Conservation (phyloP, 148 eudicot species). For the Vaccinium myrtillus region DNA sequence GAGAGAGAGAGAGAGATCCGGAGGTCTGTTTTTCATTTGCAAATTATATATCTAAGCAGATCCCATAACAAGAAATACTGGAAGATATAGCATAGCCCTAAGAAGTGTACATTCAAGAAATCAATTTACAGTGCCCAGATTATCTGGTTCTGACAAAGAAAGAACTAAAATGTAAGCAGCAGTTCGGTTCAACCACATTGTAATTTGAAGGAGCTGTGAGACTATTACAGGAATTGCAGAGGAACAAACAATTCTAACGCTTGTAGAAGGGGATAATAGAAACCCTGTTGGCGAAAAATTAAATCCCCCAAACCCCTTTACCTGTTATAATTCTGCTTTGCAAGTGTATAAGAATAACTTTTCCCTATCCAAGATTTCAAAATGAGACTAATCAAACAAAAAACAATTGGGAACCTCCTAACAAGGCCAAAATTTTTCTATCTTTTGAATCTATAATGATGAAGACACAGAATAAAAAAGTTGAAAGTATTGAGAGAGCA, state of each 20-base stretch:
- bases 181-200: conserved; percentile 20
- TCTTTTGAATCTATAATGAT: conserved; percentile 36
- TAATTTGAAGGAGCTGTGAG: conserved; percentile 28
- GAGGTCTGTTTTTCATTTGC: not conserved
- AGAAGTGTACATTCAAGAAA: conserved; percentile 9
- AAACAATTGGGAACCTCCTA: conserved; percentile 28
- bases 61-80: not conserved
- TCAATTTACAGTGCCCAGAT: conserved; percentile 6
- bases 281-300: conserved; percentile 26
- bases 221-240: conserved; percentile 32
- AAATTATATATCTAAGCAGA: not conserved
- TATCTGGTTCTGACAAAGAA: conserved; percentile 3
- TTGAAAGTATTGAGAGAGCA: conserved; percentile 21
- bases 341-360: conserved; percentile 24
- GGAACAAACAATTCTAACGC: conserved; percentile 30
- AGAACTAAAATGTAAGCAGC: not conserved
- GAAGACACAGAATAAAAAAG: conserved; percentile 9
- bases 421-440: conserved; percentile 48
- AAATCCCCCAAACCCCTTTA: conserved; percentile 20
- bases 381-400: conserved; percentile 21
- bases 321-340: conserved; percentile 21
- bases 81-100: not conserved
- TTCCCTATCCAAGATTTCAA: conserved; percentile 17
- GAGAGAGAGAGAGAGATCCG: too few relatives aligned
- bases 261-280: conserved; percentile 7